Base-by-base conservation (phyloP, 352 stramenopile genomes). In the Globisporangium emineosum region DNA sequence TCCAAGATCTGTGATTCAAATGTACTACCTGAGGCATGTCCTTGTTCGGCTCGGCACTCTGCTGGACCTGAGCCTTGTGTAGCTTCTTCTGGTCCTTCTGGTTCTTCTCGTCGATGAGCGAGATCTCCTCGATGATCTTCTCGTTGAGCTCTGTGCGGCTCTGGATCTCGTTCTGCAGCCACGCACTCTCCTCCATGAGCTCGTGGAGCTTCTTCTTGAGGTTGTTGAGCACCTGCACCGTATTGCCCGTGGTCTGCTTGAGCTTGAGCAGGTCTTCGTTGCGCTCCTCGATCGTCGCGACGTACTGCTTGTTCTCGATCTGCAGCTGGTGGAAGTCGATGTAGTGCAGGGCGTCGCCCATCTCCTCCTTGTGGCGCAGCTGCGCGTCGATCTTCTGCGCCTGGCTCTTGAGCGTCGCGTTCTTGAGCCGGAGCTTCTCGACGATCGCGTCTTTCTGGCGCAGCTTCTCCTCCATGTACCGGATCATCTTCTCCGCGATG, bases 271-370 rank as follows among this genome's bases (percentile, higher is more conserved):
- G 76, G 74, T 98, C 92, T 68, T 97, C 85, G 62, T 98, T 98
- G 33, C 91, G 78, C 76, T 98, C 94, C 68, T 98, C 94, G 64
- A 98, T 98, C 68, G 96, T 98, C 56, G 83, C 80, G 8, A 98
- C 79, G 76, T 98, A 98, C 75, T 98, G 93, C 61, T 98, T 98
- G 81, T 98, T 98, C 71, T 98, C 94, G 55, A 98, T 98, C 76
- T 98, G 94, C 12, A 98, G 78, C 62, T 96, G 89, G 70, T 98
- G 94, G 57, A 98, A 98, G 56, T 98, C 94, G 50, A 98, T 98
- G 75, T 98, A 98, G 67, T 98, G 93, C 7, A 98, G 78, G 9
- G 91, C 90, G 60, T 98, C 94, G 21, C 94, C 93, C 88, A 98
- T 97, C 49, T 98, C 94, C 73, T 98, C 93, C 66, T 98, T 98